Evolutionary conservation across 306 rosid species (phyloP), one percentile per base, ranked within the genome.

Genomic region (Citrullus mucosospermus): DNA sequence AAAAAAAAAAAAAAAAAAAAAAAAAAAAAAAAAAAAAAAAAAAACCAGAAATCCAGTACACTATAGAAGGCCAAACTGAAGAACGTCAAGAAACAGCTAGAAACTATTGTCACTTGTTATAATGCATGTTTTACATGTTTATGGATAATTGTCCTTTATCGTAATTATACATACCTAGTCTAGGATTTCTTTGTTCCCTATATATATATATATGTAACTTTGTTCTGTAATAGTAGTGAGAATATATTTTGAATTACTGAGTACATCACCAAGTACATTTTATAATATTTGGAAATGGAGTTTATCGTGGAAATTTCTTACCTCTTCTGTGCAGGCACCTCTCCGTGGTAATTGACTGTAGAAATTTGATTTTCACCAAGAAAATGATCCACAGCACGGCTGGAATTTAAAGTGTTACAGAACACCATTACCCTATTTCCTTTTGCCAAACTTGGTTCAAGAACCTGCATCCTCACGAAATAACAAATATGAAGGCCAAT

Each of bases 371-470:
- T 95, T 88, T 92, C 99, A 79, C 78, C 75, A 71, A 95, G 99
- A 90, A 74, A 95, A 83, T 95, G 99, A 86, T 95, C 99, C 85
- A 92, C 99, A 38, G 99, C 99, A 82, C 99, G 99, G 85, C 97
- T 95, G 32, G 99, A 95, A 86, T 85, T 83, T 69, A 92, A 83
- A 20, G 99, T 95, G 85, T 95, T 95, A 82, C 97, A 95, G 91
- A 95, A 95, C 41, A 95, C 99, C 99, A 95, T 95, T 60, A 91
- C 91, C 84, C 87, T 88, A 76, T 95, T 91, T 76, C 97, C 97
- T 82, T 92, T 92, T 43, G 96, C 91, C 78, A 92, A 90, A 76
- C 96, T 95, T 72, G 99, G 97, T 82, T 91, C 99, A 18, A 95
- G 91, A 83, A 95, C 97, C 99, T 95, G 84, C 66, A 68, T 79